A percentile compares a stretch with the other conserved stretches of the same genome.
phyloP scores from a whole-genome alignment of 495 filamentous ascomycete genomes.

The Sporormia fimetaria region DNA sequence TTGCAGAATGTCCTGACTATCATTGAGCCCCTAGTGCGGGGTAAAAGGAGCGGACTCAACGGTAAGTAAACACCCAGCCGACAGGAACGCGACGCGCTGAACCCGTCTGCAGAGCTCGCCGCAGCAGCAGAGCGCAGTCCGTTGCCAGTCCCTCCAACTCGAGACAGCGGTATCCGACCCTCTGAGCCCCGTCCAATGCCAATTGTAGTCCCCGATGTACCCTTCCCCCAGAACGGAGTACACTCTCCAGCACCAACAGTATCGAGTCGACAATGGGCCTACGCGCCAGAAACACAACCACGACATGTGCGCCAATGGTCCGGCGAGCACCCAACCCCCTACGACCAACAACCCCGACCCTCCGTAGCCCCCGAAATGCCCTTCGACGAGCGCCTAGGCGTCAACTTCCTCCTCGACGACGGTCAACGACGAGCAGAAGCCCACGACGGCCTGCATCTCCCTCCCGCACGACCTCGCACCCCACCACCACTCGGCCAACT shows the following conservation, averaged over 20 bases:
- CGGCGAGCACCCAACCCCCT: constrained; percentile 14
- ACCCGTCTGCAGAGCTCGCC: constrained; percentile 20
- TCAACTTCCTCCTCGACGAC: constrained; percentile 56
- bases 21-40: constrained; percentile 49
- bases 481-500: constrained; percentile 26
- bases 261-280: constrained; percentile 19
- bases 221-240: constrained; percentile 8
- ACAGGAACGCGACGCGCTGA: constrained; percentile 1
- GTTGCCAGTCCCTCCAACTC: constrained; percentile 7
- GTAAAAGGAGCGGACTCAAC: constrained; percentile 26
- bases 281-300: constrained; percentile 21
- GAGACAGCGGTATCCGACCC: constrained; percentile 6
- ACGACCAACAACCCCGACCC: constrained; percentile 39
- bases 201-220: not conserved
- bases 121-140: constrained; percentile 23
- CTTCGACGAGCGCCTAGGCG: constrained; percentile 45
- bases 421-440: constrained; percentile 9
- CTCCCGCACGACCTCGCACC: constrained; percentile 10
- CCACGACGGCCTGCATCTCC: constrained; percentile 6
- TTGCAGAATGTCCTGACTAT: constrained; percentile 50
- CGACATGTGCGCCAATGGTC: constrained; percentile 23
- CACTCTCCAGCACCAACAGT: constrained; percentile 6
- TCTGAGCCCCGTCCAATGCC: constrained; percentile 7
- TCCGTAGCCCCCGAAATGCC: constrained; percentile 42
- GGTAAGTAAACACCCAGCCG: constrained; percentile 15